Percentiles rank a stretch among this genome's conserved stretches.
Evolutionary conservation across 2,329 filamentous ascomycete genomes (phyloP).

Genomic region (Zymoseptoria ardabiliae): DNA sequence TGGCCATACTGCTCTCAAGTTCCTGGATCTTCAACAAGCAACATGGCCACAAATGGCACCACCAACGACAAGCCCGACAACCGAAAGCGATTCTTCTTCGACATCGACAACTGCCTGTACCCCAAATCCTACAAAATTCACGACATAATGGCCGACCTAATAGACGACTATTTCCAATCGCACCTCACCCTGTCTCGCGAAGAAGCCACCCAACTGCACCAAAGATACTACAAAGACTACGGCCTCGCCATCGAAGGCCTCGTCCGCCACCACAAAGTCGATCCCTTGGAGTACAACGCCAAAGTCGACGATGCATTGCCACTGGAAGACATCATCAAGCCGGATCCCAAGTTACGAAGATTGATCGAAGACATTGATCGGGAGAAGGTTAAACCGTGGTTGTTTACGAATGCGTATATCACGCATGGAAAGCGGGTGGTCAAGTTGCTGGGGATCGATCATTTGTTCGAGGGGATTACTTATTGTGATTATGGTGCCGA

Average conservation of each 20-base stretch:
- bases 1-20: not conserved
- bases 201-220: conserved; percentile 79
- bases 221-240: conserved; percentile 91
- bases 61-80: conserved; percentile 3
- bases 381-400: conserved; percentile 79
- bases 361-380: conserved; percentile 77
- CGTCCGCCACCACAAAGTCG: conserved; percentile 88
- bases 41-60: conserved; percentile 7
- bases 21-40: not conserved
- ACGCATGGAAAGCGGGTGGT: conserved; percentile 81
- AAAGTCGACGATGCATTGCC: conserved; percentile 94
- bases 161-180: conserved; percentile 56
- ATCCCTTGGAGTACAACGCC: conserved; percentile 86
- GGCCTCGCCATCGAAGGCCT: conserved; percentile 95
- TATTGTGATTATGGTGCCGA: conserved; percentile 78
- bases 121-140: conserved; percentile 71
- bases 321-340: conserved; percentile 74
- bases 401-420: conserved; percentile 93
- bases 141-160: conserved; percentile 79
- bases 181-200: conserved; percentile 67
- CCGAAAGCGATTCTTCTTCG: conserved; percentile 62
- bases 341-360: conserved; percentile 64
- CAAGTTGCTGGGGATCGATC: conserved; percentile 69
- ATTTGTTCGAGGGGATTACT: conserved; percentile 89
- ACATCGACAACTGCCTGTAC: conserved; percentile 98